Conservation (phyloP, 495 filamentous ascomycete species). For the Penicillium alfredii region DNA sequence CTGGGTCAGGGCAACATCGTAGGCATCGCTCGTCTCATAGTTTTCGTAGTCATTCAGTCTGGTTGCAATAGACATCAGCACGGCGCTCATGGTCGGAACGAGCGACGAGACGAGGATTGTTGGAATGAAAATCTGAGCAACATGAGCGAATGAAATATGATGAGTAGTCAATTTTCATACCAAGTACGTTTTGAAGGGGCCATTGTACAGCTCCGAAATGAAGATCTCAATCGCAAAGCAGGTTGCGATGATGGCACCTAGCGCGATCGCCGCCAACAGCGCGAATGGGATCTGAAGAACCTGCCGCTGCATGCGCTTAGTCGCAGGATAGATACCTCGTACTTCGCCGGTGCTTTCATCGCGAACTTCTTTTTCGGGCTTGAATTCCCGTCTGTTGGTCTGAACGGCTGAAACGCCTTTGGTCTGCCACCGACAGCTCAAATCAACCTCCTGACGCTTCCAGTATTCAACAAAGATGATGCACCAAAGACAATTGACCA, state of each 20-base stretch:
- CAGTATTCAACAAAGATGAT: conserved; percentile 93
- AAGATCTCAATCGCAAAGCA: conserved; percentile 97
- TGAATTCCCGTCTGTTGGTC: conserved; percentile 67
- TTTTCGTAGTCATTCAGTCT: conserved; percentile 84
- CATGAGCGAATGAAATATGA: neutral
- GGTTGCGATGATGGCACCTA: conserved; percentile 76
- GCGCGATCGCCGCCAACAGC: conserved; percentile 55
- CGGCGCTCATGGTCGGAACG: conserved; percentile 68
- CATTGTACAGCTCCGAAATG: conserved; percentile 88
- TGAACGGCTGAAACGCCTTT: conserved; percentile 80
- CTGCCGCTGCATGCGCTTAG: conserved; percentile 72
- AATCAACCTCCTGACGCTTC: conserved; percentile 89
- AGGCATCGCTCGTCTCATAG: conserved; percentile 75
- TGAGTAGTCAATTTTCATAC: conserved; percentile 43
- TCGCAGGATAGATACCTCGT: conserved; percentile 68
- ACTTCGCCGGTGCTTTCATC: conserved; percentile 85
- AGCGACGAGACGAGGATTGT: conserved; percentile 77
- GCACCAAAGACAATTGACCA: conserved; percentile 80
- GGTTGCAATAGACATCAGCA: conserved; percentile 73
- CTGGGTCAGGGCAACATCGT: conserved; percentile 74
- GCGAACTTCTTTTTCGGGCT: conserved; percentile 63
- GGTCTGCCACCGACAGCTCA: conserved; percentile 89
- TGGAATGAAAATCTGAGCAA: conserved; percentile 70
- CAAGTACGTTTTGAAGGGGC: conserved; percentile 78
- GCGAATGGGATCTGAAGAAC: conserved; percentile 87